Base-by-base conservation (phyloP, 768 basidiomycete genomes). In the Mycena chlorophos region DNA sequence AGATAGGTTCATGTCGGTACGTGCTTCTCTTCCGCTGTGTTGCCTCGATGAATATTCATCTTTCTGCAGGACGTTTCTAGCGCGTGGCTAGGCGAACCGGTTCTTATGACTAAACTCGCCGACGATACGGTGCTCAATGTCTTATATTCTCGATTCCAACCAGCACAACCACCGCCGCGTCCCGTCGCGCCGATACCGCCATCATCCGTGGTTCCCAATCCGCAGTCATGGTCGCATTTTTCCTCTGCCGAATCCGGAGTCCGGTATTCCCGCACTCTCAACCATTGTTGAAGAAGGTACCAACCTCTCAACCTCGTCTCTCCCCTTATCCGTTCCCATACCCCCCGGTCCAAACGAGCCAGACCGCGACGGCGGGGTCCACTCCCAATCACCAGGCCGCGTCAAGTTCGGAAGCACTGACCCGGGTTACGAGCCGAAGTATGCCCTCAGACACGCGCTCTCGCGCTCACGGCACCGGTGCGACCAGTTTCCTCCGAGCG, bases 11-110 rank as follows among this genome's bases (percentile, higher is more conserved):
- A 26, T 56, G 31, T 48, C 56, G 10, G 59, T 60, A 29, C 22
- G 59, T 16, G 23, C 23, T 49, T 34, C 5, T 49, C 40, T 23
- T 22, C 39, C 1, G 17, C 19, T 0, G 6, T 23, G 12, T 50
- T 8, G 6, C 5, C 17, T 16, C 5, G 28, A 10, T 52, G 42
- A 34, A 54, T 14, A 5, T 2, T n/a, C 27, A 6, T 34, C 6
- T 46, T 34, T 45, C 28, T 5, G 5, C 28, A 60, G 59, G 59
- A 60, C 28, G 26, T 60, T 28, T 54, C 59, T 16, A 51, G 52
- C 29, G 59, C 59, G 30, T 60, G 59, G 59, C 45, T 46, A 4
- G 55, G 59, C 17, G 51, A 53, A 14, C 49, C 56, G 17, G 17
- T 43, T 14, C 55, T 60, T 26, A n/a, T n/a, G n/a, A 29, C 38